phyloP scores from a whole-genome alignment of 2,329 filamentous ascomycete genomes.

The Xylaria sp. region DNA sequence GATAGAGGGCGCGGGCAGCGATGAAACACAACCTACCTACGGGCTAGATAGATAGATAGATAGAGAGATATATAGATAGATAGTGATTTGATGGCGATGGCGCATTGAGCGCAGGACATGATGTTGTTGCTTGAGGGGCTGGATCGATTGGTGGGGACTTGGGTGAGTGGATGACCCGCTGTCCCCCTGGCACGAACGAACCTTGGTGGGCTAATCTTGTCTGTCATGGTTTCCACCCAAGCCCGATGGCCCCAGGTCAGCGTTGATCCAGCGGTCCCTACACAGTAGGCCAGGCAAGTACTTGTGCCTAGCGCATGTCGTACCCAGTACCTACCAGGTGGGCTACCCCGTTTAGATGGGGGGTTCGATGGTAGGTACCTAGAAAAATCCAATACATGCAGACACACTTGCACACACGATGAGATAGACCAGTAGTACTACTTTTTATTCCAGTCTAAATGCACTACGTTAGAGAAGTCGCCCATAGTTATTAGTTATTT shows the following conservation, averaged over 20 bases:
- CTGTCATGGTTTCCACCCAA: constrained; percentile 14
- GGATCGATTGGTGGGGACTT: constrained; percentile 2
- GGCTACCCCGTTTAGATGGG: no score
- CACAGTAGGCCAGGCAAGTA: no score
- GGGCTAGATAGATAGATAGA: background rate
- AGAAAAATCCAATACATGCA: no score
- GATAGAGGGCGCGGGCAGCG: background rate
- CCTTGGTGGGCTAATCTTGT: constrained; percentile 6
- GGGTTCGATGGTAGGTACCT: no score
- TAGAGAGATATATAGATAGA: no score
- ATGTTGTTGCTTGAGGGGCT: constrained; percentile 22
- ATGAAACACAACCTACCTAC: background rate
- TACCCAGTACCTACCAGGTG: no score
- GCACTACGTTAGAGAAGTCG: no score
- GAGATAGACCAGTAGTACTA: no score
- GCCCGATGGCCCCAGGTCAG: constrained; percentile 4
- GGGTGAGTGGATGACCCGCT: constrained; percentile 10
- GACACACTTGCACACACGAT: no score
- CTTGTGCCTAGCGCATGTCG: no score
- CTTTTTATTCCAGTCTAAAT: no score
- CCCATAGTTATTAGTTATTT: no score
- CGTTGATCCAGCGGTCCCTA: constrained; percentile 11
- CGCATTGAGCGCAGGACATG: constrained; percentile 22
- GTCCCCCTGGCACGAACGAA: constrained; percentile 18
- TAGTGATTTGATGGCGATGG: constrained; percentile 18